These are phyloP conservation scores for Podospora anserina DNA, from an alignment of 495 filamentous ascomycete genomes.

Conservation along the genomic window DNA sequence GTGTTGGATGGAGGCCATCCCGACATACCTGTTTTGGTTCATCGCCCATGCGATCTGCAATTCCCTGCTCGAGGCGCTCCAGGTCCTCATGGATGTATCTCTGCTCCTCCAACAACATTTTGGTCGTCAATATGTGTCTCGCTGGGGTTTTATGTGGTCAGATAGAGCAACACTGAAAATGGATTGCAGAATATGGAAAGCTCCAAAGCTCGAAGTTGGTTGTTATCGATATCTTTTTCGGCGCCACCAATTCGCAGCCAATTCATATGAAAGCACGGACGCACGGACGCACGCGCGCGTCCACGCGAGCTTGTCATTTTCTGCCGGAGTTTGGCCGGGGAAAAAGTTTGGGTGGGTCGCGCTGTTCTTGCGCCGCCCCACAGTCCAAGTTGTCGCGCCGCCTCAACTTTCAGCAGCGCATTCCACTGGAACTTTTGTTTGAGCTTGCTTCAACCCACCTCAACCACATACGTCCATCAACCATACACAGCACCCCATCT, in stretches of 20 bases:
- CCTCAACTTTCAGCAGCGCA: background rate
- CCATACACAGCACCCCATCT: background rate
- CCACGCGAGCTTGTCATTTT: background rate
- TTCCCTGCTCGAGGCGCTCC: constrained; percentile 88
- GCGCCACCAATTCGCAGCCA: constrained; percentile 9
- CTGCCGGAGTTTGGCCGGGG: background rate
- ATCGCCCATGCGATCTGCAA: constrained; percentile 81
- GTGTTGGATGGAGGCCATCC: background rate
- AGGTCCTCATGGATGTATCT: constrained; percentile 91
- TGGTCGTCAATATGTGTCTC: constrained; percentile 18
- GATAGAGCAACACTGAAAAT: background rate
- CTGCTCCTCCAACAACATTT: constrained; percentile 87
- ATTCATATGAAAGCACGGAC: background rate
- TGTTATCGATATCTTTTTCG: constrained; percentile 4
- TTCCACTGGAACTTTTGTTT: constrained; percentile 9
- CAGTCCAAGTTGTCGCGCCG: background rate
- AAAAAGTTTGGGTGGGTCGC: background rate
- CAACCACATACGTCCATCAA: background rate
- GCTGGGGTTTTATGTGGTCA: background rate
- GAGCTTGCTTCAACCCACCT: background rate
- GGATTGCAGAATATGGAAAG: background rate
- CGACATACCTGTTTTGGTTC: constrained; percentile 82
- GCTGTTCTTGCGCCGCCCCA: constrained; percentile 3
- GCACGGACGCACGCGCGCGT: background rate
- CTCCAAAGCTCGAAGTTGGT: background rate